Conservation (phyloP, 2,329 filamentous ascomycete species). For the Hyphodiscus sp. region DNA sequence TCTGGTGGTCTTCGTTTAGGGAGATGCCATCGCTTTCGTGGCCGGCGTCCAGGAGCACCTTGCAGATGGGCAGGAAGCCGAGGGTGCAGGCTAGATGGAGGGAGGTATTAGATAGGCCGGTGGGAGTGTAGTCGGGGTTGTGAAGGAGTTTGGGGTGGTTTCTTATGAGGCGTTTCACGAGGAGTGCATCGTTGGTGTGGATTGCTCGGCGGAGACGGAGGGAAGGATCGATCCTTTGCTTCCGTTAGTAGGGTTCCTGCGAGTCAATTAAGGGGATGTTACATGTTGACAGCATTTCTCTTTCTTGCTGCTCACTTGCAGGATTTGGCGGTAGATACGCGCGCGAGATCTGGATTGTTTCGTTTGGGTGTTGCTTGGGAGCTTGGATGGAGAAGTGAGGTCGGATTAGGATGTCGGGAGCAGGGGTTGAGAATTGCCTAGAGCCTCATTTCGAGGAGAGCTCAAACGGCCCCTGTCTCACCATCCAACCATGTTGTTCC, state of each 20-base stretch:
- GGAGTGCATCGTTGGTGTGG: slow-evolving; percentile 60
- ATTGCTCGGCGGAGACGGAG: slow-evolving; percentile 78
- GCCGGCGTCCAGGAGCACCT: slow-evolving; percentile 63
- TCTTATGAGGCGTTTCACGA: slow-evolving; percentile 70
- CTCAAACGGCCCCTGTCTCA: slow-evolving; percentile 7
- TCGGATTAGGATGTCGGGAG: background rate
- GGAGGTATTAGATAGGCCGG: slow-evolving; percentile 70
- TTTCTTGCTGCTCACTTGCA: background rate
- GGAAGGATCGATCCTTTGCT: slow-evolving; percentile 64
- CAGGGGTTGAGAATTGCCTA: background rate
- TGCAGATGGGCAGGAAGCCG: slow-evolving; percentile 63
- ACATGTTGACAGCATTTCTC: slow-evolving; percentile 9
- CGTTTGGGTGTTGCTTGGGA: background rate
- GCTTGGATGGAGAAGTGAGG: background rate
- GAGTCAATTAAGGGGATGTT: background rate
- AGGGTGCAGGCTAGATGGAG: slow-evolving; percentile 74
- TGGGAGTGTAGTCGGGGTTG: slow-evolving; percentile 65
- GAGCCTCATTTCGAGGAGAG: background rate
- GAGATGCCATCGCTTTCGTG: slow-evolving; percentile 66
- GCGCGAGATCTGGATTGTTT: background rate
- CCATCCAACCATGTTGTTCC: slow-evolving; percentile 1
- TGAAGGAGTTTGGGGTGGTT: slow-evolving; percentile 65
- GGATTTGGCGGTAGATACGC: background rate
- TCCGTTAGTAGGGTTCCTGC: background rate
- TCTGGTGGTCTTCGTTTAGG: slow-evolving; percentile 73